These are phyloP conservation scores for Endocalyx cinctus DNA, from an alignment of 2,329 filamentous ascomycete species.

Conservation along the genomic window DNA sequence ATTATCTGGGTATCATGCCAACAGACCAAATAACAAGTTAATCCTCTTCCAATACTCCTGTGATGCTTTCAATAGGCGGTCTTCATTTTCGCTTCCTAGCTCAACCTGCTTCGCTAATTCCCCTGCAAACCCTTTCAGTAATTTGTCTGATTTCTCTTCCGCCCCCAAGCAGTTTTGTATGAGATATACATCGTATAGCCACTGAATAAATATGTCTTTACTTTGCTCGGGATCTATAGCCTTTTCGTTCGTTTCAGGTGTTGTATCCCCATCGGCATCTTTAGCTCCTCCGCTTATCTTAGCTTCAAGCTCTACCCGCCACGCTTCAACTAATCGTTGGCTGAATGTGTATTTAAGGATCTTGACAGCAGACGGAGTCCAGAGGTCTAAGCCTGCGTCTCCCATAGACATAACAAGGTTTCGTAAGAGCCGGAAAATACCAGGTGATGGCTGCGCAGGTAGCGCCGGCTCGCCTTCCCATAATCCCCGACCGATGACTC, in stretches of 20 bases:
- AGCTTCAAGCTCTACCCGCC: conserved; percentile 39
- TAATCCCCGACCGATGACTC: conserved; percentile 58
- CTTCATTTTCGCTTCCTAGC: conserved; percentile 43
- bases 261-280: conserved; percentile 7
- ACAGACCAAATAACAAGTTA: conserved; percentile 72
- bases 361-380: conserved; percentile 65
- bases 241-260: conserved; percentile 7
- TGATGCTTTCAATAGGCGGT: conserved; percentile 58
- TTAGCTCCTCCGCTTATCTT: conserved; percentile 7
- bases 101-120: conserved; percentile 41
- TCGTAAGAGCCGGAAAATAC: conserved; percentile 67
- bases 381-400: conserved; percentile 69
- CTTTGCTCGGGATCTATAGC: conserved; percentile 14
- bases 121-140: conserved; percentile 41
- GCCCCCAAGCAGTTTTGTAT: conserved; percentile 42
- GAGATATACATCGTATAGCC: conserved; percentile 56
- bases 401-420: conserved; percentile 64
- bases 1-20: conserved; percentile 40
- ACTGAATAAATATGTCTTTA: conserved; percentile 51
- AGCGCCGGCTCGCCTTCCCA: conserved; percentile 78
- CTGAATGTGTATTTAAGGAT: conserved; percentile 57
- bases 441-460: conserved; percentile 74
- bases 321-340: conserved; percentile 44
- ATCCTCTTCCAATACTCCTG: conserved; percentile 81
- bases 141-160: conserved; percentile 16